These are phyloP conservation scores for Phytophthora capsici DNA, from an alignment of 352 stramenopile genomes.

Conservation along the genomic window DNA sequence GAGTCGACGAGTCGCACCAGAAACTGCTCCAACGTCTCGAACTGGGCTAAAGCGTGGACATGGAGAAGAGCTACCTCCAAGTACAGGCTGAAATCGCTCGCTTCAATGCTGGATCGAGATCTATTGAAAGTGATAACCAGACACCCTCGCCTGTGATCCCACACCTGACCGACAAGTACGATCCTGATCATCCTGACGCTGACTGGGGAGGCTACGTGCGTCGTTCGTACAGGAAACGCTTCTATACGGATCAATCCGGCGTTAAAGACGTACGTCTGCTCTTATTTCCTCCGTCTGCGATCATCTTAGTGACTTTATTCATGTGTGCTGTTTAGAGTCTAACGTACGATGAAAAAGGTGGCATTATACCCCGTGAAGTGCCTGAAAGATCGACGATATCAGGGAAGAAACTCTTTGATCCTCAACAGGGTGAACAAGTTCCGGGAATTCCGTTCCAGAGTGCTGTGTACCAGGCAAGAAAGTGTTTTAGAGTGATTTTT, in stretches of 20 bases:
- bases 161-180: conserved; percentile 70
- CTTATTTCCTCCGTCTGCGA: no score
- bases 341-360: conserved; percentile 57
- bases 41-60: conserved; percentile 1
- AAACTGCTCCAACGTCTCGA: conserved; percentile 25
- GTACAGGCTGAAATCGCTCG: conserved; percentile 42
- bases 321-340: conserved; percentile 44
- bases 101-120: conserved; percentile 32
- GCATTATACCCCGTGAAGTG: conserved; percentile 53
- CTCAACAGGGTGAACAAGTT: conserved; percentile 52
- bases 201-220: conserved; percentile 79
- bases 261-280: conserved; percentile 44
- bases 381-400: conserved; percentile 24
- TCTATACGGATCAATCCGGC: conserved; percentile 45
- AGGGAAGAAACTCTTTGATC: conserved; percentile 69
- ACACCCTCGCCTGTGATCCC: conserved; percentile 37
- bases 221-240: conserved; percentile 73
- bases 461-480: conserved; percentile 66
- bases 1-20: conserved; percentile 34
- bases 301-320: neutral
- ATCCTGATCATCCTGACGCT: conserved; percentile 74
- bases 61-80: conserved; percentile 58
- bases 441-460: conserved; percentile 69
- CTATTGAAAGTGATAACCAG: conserved; percentile 18
- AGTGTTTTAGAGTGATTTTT: neutral